Evolutionary conservation across 1,284 basidiomycete species (phyloP).

Genomic region (Ceratobasidium sp.): DNA sequence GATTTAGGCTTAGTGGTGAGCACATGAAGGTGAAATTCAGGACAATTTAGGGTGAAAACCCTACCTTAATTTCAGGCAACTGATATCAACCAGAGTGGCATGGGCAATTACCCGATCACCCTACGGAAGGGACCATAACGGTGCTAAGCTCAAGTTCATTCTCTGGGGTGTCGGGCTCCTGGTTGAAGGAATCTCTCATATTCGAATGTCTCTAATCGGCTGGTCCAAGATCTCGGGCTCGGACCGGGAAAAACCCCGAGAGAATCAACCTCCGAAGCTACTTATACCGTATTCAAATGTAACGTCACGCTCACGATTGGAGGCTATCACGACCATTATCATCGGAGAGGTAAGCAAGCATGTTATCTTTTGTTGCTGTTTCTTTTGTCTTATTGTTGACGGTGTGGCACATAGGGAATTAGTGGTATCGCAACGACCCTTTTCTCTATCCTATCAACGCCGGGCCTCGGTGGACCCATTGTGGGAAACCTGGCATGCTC

Average conservation of each 20-base stretch:
- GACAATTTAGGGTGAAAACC: too few species aligned
- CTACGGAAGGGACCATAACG: neutral
- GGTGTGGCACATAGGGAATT: conserved; percentile 5
- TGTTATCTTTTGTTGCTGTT: too few species aligned
- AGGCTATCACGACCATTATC: conserved; percentile 28
- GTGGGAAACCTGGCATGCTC: conserved; percentile 7
- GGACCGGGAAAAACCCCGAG: too few species aligned
- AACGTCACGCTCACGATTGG: neutral
- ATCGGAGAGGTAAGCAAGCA: conserved; percentile 10
- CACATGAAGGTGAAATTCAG: too few species aligned
- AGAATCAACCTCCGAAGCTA: too few species aligned
- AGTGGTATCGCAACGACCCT: conserved; percentile 20
- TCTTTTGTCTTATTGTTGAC: too few species aligned
- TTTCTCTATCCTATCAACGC: neutral
- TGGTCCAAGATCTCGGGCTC: too few species aligned
- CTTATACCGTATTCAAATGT: conserved; percentile 20
- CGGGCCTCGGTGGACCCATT: conserved; percentile 11
- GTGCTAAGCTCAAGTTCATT: conserved; percentile 21
- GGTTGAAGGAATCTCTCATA: conserved; percentile 1
- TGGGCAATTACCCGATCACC: conserved; percentile 8
- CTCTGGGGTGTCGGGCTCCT: conserved; percentile 22
- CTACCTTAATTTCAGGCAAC: too few species aligned
- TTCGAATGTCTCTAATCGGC: neutral
- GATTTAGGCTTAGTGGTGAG: too few species aligned
- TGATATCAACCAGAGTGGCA: too few species aligned